Conservation (phyloP, 2,329 filamentous ascomycete species). For the Microsporum canis region DNA sequence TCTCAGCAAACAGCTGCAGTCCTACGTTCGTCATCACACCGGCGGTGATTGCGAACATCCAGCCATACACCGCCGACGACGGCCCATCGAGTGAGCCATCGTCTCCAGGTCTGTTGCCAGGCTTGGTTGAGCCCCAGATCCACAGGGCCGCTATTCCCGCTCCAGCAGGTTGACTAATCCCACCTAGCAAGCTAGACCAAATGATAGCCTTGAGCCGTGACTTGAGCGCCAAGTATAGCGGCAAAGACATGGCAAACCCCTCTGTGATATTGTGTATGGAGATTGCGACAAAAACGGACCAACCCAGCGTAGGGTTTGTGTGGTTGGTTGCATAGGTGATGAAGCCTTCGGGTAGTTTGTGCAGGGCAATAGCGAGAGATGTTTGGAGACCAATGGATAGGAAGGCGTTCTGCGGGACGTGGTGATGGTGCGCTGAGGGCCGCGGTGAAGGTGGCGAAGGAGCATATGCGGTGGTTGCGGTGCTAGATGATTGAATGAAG, state of each 20-base stretch:
- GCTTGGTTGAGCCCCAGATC: conserved; percentile 60
- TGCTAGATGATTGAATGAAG: not conserved
- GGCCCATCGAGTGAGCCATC: conserved; percentile 24
- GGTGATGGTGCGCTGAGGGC: conserved; percentile 62
- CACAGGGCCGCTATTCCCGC: conserved; percentile 74
- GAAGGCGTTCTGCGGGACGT: conserved; percentile 89
- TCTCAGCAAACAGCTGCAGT: conserved; percentile 78
- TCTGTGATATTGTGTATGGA: conserved; percentile 98
- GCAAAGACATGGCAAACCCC: conserved; percentile 86
- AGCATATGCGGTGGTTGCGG: conserved; percentile 5
- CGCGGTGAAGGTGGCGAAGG: conserved; percentile 19
- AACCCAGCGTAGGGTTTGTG: conserved; percentile 75
- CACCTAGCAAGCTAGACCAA: conserved; percentile 73
- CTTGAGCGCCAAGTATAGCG: conserved; percentile 79
- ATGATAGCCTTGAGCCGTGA: conserved; percentile 71
- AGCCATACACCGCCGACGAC: conserved; percentile 43
- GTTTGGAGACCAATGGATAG: conserved; percentile 93
- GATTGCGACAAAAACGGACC: conserved; percentile 86
- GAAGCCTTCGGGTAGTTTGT: conserved; percentile 82
- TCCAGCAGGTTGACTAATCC: conserved; percentile 74
- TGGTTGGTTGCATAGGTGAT: conserved; percentile 97
- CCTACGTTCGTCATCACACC: conserved; percentile 95
- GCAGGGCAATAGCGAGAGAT: conserved; percentile 83
- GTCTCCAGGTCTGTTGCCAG: conserved; percentile 11
- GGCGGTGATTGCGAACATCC: conserved; percentile 75